Evolutionary conservation across 2,329 filamentous ascomycete species (phyloP).

Genomic region (Botrytis hyacinthi): DNA sequence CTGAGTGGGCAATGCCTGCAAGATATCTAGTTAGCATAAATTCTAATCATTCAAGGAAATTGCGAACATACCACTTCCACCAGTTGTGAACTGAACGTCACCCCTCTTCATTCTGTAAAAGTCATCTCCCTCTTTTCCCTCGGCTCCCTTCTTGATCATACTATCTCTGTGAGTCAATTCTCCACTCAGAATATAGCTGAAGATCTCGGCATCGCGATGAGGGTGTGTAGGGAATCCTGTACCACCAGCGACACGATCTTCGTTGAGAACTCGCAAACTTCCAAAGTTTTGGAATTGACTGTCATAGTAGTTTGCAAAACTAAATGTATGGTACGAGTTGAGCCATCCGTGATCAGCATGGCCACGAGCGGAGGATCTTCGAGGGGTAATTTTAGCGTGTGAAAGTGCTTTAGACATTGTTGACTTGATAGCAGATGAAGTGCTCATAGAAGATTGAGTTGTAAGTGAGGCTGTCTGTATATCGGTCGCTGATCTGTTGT

Average conservation of each 20-base stretch:
- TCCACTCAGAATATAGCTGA: conserved; percentile 80
- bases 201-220: conserved; percentile 87
- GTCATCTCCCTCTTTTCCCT: conserved; percentile 54
- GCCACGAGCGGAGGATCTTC: conserved; percentile 69
- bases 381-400: conserved; percentile 71
- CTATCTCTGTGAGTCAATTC: conserved; percentile 86
- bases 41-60: neutral
- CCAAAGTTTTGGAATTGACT: conserved; percentile 61
- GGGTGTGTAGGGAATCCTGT: conserved; percentile 82
- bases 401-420: conserved; percentile 62
- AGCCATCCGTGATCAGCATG: conserved; percentile 85
- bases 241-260: conserved; percentile 74
- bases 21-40: conserved; percentile 25
- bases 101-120: conserved; percentile 72
- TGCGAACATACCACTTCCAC: conserved; percentile 61
- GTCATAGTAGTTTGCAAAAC: conserved; percentile 27
- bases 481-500: conserved; percentile 2
- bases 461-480: conserved; percentile 16
- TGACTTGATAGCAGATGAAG: conserved; percentile 38
- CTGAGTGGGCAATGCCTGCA: conserved; percentile 70
- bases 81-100: conserved; percentile 87
- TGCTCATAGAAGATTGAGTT: conserved; percentile 30
- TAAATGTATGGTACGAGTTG: conserved; percentile 58
- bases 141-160: conserved; percentile 70
- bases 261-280: conserved; percentile 79